Percentiles rank a stretch among this genome's conserved stretches.
Evolutionary conservation across 2,329 filamentous ascomycete genomes (phyloP).

Genomic region (Fusarium sp.): DNA sequence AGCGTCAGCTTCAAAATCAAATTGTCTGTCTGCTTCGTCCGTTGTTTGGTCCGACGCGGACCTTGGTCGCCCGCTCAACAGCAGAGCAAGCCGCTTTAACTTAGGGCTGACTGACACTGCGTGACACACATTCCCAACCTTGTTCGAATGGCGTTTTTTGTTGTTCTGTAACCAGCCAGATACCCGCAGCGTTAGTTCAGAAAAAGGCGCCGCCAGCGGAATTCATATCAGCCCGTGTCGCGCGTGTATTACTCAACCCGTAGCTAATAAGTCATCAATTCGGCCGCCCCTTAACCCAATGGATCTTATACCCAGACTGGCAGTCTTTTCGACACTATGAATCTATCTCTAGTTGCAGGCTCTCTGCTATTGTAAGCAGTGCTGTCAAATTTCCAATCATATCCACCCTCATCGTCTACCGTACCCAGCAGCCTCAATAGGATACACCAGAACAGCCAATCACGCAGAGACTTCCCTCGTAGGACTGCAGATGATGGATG

Average conservation of each 20-base stretch:
- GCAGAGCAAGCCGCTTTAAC: neutral
- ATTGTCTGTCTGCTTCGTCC: constrained; percentile 18
- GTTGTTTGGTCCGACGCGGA: constrained; percentile 21
- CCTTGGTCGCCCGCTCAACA: constrained; percentile 8
- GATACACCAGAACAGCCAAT: constrained; percentile 6
- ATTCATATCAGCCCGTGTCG: constrained; percentile 5
- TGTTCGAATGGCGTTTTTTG: neutral
- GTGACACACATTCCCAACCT: constrained; percentile 19
- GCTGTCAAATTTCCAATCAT: constrained; percentile 19
- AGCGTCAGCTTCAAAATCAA: constrained; percentile 11
- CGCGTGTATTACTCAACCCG: constrained; percentile 14
- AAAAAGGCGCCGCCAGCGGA: constrained; percentile 5
- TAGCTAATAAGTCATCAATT: neutral
- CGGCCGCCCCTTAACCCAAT: neutral
- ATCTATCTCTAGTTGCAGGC: neutral
- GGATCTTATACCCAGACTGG: constrained; percentile 6
- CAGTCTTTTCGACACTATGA: neutral
- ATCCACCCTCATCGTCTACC: constrained; percentile 6
- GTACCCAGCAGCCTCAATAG: constrained; percentile 18
- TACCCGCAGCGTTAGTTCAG: neutral
- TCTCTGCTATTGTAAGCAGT: constrained; percentile 39
- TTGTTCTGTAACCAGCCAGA: constrained; percentile 6
- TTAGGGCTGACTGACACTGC: constrained; percentile 34
- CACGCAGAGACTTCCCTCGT: neutral
- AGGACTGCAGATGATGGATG: constrained; percentile 28